These are phyloP conservation scores for Dioscorea zingiberensis DNA, from an alignment of 106 monocot species.

Conservation along the genomic window DNA sequence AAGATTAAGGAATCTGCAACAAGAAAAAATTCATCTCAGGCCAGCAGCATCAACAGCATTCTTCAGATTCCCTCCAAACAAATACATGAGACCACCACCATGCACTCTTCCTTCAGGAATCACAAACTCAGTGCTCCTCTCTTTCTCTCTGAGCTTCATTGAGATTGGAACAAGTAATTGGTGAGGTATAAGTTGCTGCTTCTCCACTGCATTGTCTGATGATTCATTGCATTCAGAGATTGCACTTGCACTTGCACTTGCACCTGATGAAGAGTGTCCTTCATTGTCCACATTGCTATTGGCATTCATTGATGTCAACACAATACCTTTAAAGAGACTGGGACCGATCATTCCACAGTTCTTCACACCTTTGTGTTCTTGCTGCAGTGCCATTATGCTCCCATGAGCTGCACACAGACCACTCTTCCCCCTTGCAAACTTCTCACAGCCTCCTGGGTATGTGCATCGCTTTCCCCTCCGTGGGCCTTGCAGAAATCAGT, in stretches of 20 bases:
- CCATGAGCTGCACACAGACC: conserved; percentile 82
- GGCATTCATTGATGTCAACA: conserved; percentile 33
- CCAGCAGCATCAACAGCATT: conserved; percentile 20
- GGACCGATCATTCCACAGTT: conserved; percentile 33
- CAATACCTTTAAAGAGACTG: conserved; percentile 50
- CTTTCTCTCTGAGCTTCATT: conserved; percentile 42
- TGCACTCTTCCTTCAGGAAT: conserved; percentile 91
- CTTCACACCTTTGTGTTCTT: conserved; percentile 1
- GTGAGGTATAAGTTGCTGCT: conserved; percentile 46
- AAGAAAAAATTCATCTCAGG: no score
- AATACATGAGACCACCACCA: conserved; percentile 79
- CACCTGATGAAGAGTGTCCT: conserved; percentile 30
- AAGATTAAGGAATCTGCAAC: no score
- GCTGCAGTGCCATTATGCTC: conserved; percentile 21
- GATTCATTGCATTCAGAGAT: conserved; percentile 52
- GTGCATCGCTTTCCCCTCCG: conserved; percentile 87
- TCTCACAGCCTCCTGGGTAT: conserved; percentile 65
- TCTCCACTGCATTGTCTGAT: conserved; percentile 9
- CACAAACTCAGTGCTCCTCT: conserved; percentile 17
- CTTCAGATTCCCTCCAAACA: conserved; percentile 68
- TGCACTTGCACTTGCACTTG: conserved; percentile 17
- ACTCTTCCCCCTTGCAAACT: conserved; percentile 90
- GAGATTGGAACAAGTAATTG: conserved; percentile 59
- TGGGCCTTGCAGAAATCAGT: conserved; percentile 99
- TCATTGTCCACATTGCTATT: conserved; percentile 36